Conservation (phyloP, 768 basidiomycete genomes). For the Naganishia kalamii region DNA sequence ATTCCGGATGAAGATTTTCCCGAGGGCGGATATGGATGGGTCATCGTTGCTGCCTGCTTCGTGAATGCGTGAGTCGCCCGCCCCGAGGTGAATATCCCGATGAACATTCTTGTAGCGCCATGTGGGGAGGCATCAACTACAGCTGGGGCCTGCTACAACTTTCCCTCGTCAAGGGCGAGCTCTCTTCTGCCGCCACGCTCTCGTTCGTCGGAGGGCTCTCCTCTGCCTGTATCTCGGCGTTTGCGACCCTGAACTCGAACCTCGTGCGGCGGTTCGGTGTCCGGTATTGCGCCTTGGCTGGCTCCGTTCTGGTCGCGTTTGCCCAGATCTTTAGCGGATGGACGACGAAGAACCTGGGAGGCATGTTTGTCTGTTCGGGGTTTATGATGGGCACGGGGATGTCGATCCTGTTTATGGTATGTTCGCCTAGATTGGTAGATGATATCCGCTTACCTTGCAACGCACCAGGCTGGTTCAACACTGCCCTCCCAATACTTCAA, state of each 20-base stretch:
- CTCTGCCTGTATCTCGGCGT: conserved; percentile 22
- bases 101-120: neutral
- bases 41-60: conserved; percentile 17
- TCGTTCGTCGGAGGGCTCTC: conserved; percentile 32
- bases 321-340: conserved; percentile 25
- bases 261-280: conserved; percentile 26
- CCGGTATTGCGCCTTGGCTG: conserved; percentile 14
- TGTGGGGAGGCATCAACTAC: conserved; percentile 20
- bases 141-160: conserved; percentile 30
- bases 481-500: conserved; percentile 29
- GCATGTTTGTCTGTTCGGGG: conserved; percentile 25
- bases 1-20: conserved; percentile 5
- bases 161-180: conserved; percentile 19
- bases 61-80: conserved; percentile 10
- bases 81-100: neutral
- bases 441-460: neutral
- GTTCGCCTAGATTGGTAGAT: neutral
- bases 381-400: conserved; percentile 24
- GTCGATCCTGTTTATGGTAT: conserved; percentile 11
- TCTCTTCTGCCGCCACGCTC: conserved; percentile 28
- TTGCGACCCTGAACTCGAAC: conserved; percentile 25
- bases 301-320: conserved; percentile 18
- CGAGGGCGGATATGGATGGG: conserved; percentile 24
- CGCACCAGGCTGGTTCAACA: conserved; percentile 18
- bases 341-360: conserved; percentile 19